phyloP scores from a whole-genome alignment of 148 eudicot genomes.

The Dysphania ambrosioides region DNA sequence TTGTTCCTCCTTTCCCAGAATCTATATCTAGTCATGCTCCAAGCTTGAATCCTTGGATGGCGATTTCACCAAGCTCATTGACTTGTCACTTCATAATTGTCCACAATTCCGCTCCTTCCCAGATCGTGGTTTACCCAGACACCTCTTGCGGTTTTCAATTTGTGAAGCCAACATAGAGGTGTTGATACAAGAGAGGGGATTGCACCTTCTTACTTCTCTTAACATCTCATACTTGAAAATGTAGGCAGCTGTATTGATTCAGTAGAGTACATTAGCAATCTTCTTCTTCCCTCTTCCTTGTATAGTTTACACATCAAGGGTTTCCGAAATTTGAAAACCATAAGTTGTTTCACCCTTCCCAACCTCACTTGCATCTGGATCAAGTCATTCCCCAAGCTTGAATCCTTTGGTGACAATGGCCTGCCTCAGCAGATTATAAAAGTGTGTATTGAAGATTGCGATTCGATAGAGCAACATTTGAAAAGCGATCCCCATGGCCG shows the following conservation, averaged over 20 bases:
- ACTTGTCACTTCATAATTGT: neutral
- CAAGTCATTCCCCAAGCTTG: neutral
- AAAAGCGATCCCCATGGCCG: neutral
- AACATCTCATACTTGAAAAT: rapidly evolving
- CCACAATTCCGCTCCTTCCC: neutral
- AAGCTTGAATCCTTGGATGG: neutral
- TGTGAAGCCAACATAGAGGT: neutral
- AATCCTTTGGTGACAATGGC: conserved; percentile 2
- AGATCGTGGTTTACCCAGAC: neutral
- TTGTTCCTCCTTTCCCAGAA: neutral
- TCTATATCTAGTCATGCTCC: neutral
- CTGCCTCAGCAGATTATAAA: neutral
- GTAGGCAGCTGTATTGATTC: neutral
- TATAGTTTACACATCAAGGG: neutral
- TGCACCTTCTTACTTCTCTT: neutral
- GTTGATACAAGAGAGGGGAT: neutral
- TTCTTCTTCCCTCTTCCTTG: conserved; percentile 3
- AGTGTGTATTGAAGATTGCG: neutral
- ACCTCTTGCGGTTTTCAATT: neutral
- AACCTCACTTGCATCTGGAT: neutral
- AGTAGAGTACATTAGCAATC: neutral
- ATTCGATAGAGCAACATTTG: neutral
- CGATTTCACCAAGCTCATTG: too few species aligned
- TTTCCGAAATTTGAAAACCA: conserved; percentile 2
- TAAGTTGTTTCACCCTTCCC: neutral